Conservation (phyloP, 768 basidiomycete species). For the Cystofilobasidium ferigula region DNA sequence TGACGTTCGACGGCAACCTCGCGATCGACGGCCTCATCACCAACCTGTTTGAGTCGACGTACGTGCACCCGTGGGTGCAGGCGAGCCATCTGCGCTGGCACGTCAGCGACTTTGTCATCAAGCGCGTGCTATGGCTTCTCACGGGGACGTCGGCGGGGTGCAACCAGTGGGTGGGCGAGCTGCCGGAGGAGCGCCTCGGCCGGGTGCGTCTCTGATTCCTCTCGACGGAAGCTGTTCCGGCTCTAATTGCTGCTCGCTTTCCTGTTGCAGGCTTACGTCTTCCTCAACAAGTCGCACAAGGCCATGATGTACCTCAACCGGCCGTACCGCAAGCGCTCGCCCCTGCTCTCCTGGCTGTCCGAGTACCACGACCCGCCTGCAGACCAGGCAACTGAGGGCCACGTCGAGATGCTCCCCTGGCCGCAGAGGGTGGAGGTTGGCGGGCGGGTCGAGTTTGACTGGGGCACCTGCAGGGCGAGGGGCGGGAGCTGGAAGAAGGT, state of each 20-base stretch:
- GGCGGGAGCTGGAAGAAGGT: slow-evolving; percentile 33
- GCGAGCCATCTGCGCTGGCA: slow-evolving; percentile 48
- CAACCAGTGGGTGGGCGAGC: slow-evolving; percentile 24
- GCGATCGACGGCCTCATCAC: slow-evolving; percentile 47
- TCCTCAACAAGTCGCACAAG: slow-evolving; percentile 53
- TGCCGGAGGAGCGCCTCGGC: slow-evolving; percentile 46
- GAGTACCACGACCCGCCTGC: slow-evolving; percentile 52
- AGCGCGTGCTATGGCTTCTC: slow-evolving; percentile 51
- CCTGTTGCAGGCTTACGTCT: slow-evolving; percentile 46
- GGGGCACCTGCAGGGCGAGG: slow-evolving; percentile 35
- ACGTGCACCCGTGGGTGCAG: slow-evolving; percentile 53
- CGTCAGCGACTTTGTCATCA: slow-evolving; percentile 49
- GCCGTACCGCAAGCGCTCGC: slow-evolving; percentile 45
- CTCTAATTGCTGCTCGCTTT: neutral
- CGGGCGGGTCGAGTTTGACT: slow-evolving; percentile 46
- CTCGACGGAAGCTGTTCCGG: neutral
- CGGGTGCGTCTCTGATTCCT: slow-evolving; percentile 30
- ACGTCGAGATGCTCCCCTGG: slow-evolving; percentile 50
- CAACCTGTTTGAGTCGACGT: slow-evolving; percentile 37
- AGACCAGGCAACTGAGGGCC: slow-evolving; percentile 39
- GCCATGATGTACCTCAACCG: slow-evolving; percentile 48
- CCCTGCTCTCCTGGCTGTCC: slow-evolving; percentile 44
- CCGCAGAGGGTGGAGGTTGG: slow-evolving; percentile 43
- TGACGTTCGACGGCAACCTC: slow-evolving; percentile 39
- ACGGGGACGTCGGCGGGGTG: slow-evolving; percentile 41